Percentiles rank a stretch among this genome's conserved stretches.
These are phyloP conservation scores for Albifimbria verrucaria DNA, from an alignment of 2,329 filamentous ascomycete species.

Conservation along the genomic window DNA sequence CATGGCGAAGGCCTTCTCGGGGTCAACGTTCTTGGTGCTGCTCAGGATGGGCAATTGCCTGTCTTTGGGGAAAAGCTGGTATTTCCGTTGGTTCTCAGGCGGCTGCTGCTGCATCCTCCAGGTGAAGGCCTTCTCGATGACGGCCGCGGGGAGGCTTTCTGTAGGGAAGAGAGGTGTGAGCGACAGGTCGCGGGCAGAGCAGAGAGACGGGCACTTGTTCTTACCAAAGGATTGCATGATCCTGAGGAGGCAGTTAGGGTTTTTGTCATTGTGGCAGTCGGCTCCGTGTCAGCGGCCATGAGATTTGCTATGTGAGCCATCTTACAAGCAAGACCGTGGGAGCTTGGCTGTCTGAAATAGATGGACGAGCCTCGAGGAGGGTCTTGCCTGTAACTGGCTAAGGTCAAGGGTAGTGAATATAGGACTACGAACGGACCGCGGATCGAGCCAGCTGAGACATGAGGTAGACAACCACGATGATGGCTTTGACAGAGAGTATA, in stretches of 20 bases:
- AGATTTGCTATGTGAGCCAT: conserved; percentile 36
- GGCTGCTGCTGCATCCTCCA: conserved; percentile 57
- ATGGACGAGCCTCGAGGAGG: neutral
- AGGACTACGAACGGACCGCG: neutral
- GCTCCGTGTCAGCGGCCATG: neutral
- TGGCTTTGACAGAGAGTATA: neutral
- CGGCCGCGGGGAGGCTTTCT: conserved; percentile 19
- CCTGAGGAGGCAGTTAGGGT: neutral
- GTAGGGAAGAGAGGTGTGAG: conserved; percentile 10
- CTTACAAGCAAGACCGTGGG: neutral
- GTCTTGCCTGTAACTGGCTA: neutral
- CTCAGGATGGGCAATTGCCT: conserved; percentile 40
- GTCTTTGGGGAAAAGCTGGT: conserved; percentile 58
- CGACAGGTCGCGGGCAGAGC: conserved; percentile 4
- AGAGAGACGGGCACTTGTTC: conserved; percentile 8
- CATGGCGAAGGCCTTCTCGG: conserved; percentile 45
- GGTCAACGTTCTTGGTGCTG: conserved; percentile 43
- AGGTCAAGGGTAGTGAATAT: neutral
- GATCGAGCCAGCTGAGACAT: neutral
- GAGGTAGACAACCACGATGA: neutral
- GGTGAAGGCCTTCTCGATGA: conserved; percentile 47
- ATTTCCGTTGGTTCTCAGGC: conserved; percentile 48
- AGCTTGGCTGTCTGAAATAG: neutral
- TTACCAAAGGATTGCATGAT: neutral
- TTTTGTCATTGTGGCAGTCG: neutral